A percentile compares a stretch with the other conserved stretches of the same genome.
phyloP scores from a whole-genome alignment of 2,329 filamentous ascomycete species.

The Teratosphaeria zuluensis region DNA sequence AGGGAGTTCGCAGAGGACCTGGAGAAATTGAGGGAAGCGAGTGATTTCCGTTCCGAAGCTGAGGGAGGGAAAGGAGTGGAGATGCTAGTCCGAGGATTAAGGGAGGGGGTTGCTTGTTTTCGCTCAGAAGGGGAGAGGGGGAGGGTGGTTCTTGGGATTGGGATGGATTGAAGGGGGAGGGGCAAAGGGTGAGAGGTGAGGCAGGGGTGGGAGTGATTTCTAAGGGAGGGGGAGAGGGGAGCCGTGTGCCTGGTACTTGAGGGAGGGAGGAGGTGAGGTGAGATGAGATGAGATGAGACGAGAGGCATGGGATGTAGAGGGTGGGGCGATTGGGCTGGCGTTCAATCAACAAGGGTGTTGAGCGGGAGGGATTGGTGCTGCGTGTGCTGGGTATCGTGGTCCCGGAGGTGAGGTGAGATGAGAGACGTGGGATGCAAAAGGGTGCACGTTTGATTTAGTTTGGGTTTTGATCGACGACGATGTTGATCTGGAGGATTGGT shows the following conservation, averaged over 20 bases:
- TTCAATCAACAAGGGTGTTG: no score
- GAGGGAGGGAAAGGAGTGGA: conserved; percentile 48
- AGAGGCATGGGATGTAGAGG: not conserved
- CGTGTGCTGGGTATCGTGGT: no score
- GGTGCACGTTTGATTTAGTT: no score
- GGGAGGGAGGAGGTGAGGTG: not conserved
- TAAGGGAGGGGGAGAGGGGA: not conserved
- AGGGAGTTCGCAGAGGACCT: conserved; percentile 65
- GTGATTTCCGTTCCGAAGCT: conserved; percentile 53
- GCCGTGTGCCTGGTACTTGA: not conserved
- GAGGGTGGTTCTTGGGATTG: not conserved
- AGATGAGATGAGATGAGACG: no score
- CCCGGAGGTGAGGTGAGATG: not conserved
- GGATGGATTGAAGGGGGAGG: no score
- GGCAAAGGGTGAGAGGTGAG: no score
- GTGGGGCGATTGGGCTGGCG: no score
- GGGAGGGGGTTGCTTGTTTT: conserved; percentile 58
- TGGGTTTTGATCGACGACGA: no score
- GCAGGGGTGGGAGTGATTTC: not conserved
- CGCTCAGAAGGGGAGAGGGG: conserved; percentile 42
- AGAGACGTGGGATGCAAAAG: no score
- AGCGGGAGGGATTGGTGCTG: no score
- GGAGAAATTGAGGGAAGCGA: conserved; percentile 56
- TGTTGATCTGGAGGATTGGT: no score
- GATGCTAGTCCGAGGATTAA: conserved; percentile 57